Conservation (phyloP, 352 stramenopile genomes). For the Nothophytophthora sp. region DNA sequence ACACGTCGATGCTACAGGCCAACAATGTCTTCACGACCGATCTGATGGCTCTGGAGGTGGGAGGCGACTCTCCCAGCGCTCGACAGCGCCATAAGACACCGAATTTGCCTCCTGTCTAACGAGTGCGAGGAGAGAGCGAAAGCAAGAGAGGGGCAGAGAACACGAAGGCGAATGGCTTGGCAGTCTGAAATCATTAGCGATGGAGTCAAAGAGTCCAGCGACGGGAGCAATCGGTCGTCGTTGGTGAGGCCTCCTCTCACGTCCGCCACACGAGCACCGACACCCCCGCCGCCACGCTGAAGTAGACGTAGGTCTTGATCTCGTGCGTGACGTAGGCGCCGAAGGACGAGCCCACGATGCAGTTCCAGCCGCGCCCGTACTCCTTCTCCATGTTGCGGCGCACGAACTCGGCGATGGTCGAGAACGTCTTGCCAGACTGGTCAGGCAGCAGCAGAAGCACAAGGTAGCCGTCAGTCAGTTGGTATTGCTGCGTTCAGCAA, state of each 20-base stretch:
- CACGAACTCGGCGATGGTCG: constrained; percentile 91
- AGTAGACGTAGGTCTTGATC: constrained; percentile 97
- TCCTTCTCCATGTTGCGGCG: constrained; percentile 93
- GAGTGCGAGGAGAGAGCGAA: too few relatives aligned
- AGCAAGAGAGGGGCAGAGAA: too few relatives aligned
- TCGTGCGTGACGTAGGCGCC: constrained; percentile 95
- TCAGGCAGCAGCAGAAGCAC: background rate
- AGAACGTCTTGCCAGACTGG: constrained; percentile 91
- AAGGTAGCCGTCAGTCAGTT: background rate
- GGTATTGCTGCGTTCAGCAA: background rate
- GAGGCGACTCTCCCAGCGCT: too few relatives aligned
- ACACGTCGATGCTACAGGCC: constrained; percentile 32
- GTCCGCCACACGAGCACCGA: constrained; percentile 93
- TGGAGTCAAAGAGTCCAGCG: too few relatives aligned
- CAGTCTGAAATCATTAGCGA: too few relatives aligned
- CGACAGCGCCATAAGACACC: too few relatives aligned
- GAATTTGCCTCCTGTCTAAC: too few relatives aligned
- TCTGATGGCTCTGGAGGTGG: constrained; percentile 10
- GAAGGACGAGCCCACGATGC: constrained; percentile 91
- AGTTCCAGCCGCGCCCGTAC: constrained; percentile 93
- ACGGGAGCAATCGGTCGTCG: too few relatives aligned
- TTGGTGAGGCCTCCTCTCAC: too few relatives aligned
- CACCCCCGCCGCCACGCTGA: constrained; percentile 90
- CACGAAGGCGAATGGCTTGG: too few relatives aligned
- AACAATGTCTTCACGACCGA: background rate